Evolutionary conservation across 257 asterid genomes (phyloP), one percentile per base, ranked within the genome.

Genomic region (Ilex aquifolium): DNA sequence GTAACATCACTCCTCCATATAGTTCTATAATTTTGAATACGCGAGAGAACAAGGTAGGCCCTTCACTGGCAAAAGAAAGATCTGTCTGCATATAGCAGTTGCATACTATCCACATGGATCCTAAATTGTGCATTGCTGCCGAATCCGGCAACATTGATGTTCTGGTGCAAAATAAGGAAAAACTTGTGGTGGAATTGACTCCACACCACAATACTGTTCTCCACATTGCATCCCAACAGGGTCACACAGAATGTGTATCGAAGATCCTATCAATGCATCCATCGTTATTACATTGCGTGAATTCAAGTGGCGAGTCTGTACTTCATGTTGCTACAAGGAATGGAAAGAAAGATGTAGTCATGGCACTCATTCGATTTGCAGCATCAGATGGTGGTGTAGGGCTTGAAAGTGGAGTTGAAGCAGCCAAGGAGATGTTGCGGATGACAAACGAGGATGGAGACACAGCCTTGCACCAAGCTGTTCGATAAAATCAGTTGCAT

Each of bases 401-500:
- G 17, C 49, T 30, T 60, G 61, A 53, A 44, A 4, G 44, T 3
- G 66, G 66, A 15, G 13, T 31, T 4, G 13, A 6, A 2, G 15
- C 7, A n/a, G 59, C 10, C 27, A 29, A 17, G 60, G 42, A 64
- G 31, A 50, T 51, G 61, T 49, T 59, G 61, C 50, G 59, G 56
- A 50, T 58, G 69, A 46, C 5, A 29, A 61, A 70, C 12, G 10
- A 13, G 4, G 53, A 57, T 29, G 69, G 36, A 21, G 69, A 70
- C 50, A 63, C 74, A 10, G 74, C 69, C 7, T 10, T 70, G 69
- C 74, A 70, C 32, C 40, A 48, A 11, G 74, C 65, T 31, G 56
- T 63, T 21, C 27, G 27, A 21, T 21, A 21, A 0, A 21, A 21
- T 21, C 27, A 21, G 27, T 21, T 21, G 27, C 27, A 21, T 21